Evolutionary conservation across 1,139 yeast genomes (phyloP), one percentile per base, ranked within the genome.

Genomic region (Sugiyamaella pinicola): DNA sequence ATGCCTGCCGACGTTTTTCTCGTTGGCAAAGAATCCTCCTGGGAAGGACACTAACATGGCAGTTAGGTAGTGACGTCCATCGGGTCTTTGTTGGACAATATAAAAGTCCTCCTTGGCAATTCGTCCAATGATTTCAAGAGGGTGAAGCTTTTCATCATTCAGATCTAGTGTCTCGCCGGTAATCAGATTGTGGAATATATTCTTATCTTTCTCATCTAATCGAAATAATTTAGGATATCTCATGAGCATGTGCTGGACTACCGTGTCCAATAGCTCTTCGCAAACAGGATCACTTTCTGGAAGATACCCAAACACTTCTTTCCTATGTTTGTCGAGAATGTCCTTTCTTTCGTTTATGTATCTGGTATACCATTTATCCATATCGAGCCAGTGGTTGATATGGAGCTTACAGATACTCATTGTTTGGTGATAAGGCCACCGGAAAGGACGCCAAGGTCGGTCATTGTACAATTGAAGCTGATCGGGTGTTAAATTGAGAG

Each of bases 31-130:
- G 1, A 84, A 80, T 4, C 90, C 90, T 31, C 90, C 91, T 1
- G 90, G 89, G 68, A 84, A 84, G 6, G 90, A 88, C 31, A 85
- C 90, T 0, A 86, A 87, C 3, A 87, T 89, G 1, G 87, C 91
- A 40, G 78, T 80, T 55, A 85, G 72, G 65, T 85, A 83, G 65
- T 84, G 89, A 44, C 66, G 63, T 0, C 82, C 87, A 63, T 83
- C 87, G 12, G 81, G 78, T 59, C 80, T 76, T 42, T 52, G 50
- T 39, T 54, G 53, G 26, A 83, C 88, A 44, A 85, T 60, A 64
- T 83, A 85, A 61, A 85, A 84, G 67, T 85, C 90, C 63, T 85
- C 90, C 63, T 85, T 84, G 45, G 89, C 89, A 76, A 85, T 74
- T 61, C 80, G 81, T n/a, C 86, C 77, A 29, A 82, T 82, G 59